Evolutionary conservation across 2,329 filamentous ascomycete genomes (phyloP).

Genomic region (Teratosphaeria zuluensis): DNA sequence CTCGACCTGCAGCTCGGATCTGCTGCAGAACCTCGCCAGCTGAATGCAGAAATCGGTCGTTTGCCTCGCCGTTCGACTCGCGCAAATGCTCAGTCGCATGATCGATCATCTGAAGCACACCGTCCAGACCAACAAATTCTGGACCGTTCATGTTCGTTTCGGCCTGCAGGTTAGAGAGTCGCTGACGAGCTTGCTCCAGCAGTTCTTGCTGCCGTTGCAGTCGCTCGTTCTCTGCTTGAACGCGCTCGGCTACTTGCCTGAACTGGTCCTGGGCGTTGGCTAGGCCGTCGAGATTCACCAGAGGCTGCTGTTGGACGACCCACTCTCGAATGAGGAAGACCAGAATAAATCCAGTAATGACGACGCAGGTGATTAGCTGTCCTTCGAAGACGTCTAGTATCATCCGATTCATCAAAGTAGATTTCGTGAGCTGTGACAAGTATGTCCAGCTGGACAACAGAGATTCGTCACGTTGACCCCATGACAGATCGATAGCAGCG

Average conservation of each 20-base stretch:
- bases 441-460: constrained; percentile 23
- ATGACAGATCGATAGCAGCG: neutral
- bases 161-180: constrained; percentile 17
- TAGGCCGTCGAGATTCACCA: constrained; percentile 51
- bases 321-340: constrained; percentile 95
- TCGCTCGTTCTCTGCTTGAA: constrained; percentile 18
- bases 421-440: constrained; percentile 59
- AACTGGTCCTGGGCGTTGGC: constrained; percentile 17
- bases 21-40: constrained; percentile 10
- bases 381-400: constrained; percentile 81
- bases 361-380: constrained; percentile 81
- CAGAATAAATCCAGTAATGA: constrained; percentile 92
- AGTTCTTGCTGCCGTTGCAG: constrained; percentile 18
- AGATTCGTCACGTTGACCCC: constrained; percentile 14
- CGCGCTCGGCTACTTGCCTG: constrained; percentile 15
- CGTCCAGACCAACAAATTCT: constrained; percentile 18
- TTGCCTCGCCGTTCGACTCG: neutral
- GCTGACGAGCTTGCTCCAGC: constrained; percentile 17
- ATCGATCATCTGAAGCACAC: constrained; percentile 17
- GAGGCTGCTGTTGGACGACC: constrained; percentile 94
- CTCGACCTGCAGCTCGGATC: constrained; percentile 12
- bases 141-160: constrained; percentile 6
- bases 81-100: constrained; percentile 11
- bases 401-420: constrained; percentile 62
- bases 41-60: neutral